Evolutionary conservation across 2,329 filamentous ascomycete species (phyloP).

Genomic region (Trichoderma pleuroti): DNA sequence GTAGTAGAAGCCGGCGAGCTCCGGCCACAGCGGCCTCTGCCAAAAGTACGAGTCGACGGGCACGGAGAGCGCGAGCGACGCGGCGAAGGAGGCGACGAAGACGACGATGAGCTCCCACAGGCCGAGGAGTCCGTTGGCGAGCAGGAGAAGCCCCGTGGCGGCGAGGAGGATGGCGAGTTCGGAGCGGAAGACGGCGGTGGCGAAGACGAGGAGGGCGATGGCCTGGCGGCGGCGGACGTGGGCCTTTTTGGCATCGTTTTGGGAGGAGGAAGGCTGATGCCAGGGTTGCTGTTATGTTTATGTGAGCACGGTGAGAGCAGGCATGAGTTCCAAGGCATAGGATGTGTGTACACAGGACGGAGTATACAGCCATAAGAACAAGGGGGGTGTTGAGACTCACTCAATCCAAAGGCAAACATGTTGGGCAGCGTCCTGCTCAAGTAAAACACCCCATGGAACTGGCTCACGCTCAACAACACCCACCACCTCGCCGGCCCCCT

Average conservation of each 20-base stretch:
- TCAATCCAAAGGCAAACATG: slow-evolving; percentile 89
- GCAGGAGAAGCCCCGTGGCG: slow-evolving; percentile 62
- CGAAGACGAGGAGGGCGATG: slow-evolving; percentile 72
- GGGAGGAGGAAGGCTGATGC: slow-evolving; percentile 52
- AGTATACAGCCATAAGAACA: background rate
- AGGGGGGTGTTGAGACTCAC: slow-evolving; percentile 48
- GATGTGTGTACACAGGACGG: background rate
- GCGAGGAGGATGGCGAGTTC: slow-evolving; percentile 80
- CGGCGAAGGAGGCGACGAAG: slow-evolving; percentile 60
- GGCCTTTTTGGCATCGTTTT: slow-evolving; percentile 28
- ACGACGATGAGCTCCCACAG: slow-evolving; percentile 60
- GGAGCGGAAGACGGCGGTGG: slow-evolving; percentile 82
- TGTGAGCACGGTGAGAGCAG: background rate
- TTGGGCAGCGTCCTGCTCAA: slow-evolving; percentile 89
- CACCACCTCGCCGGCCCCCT: slow-evolving; percentile 72
- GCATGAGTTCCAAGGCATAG: background rate
- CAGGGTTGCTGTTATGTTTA: slow-evolving; percentile 54
- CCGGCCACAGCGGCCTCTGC: slow-evolving; percentile 84
- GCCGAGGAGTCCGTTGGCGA: slow-evolving; percentile 53
- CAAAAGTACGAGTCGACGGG: slow-evolving; percentile 90
- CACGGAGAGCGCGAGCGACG: slow-evolving; percentile 67
- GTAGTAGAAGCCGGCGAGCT: slow-evolving; percentile 83
- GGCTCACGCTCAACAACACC: slow-evolving; percentile 69
- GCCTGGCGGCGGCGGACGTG: slow-evolving; percentile 56
- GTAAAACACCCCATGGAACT: slow-evolving; percentile 94